Evolutionary conservation across 257 asterid genomes (phyloP).

Genomic region (Gentiana straminea): DNA sequence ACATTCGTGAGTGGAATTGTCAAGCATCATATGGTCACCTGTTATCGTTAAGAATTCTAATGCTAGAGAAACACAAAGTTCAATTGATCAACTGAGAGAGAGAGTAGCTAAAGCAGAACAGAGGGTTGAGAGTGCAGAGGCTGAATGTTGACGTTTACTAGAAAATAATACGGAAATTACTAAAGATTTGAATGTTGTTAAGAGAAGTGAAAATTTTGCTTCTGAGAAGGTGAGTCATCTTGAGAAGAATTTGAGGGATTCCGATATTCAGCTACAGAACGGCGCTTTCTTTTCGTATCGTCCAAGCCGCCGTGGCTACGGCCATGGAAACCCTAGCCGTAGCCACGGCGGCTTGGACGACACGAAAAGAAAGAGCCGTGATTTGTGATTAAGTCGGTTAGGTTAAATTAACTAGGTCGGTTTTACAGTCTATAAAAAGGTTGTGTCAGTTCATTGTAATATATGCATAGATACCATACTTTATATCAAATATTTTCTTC

Average conservation of each 20-base stretch:
- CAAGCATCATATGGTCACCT: conserved; percentile 61
- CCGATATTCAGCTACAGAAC: conserved; percentile 49
- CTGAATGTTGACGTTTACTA: conserved; percentile 37
- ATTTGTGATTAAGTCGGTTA: too few species aligned
- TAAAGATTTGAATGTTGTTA: conserved; percentile 24
- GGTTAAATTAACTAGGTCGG: too few species aligned
- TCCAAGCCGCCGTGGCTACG: too few species aligned
- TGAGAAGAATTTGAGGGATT: conserved; percentile 54
- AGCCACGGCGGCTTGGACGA: too few species aligned
- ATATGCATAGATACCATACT: too few species aligned
- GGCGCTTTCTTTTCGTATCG: conserved; percentile 3
- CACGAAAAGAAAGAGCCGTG: too few species aligned
- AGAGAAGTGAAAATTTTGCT: conserved; percentile 24
- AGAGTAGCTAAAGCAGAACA: conserved; percentile 42
- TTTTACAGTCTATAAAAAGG: too few species aligned
- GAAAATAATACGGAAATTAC: conserved; percentile 41
- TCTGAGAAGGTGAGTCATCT: conserved; percentile 36
- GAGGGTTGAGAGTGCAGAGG: conserved; percentile 37
- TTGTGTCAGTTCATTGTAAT: too few species aligned
- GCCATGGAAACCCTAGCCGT: too few species aligned
- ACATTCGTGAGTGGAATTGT: conserved; percentile 33
- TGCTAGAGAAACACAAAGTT: conserved; percentile 15
- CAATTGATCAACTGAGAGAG: conserved; percentile 14
- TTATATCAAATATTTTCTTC: too few species aligned
- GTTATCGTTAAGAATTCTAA: conserved; percentile 26